These are phyloP conservation scores for Trichoderma breve DNA, from an alignment of 2,329 filamentous ascomycete species.

Conservation along the genomic window DNA sequence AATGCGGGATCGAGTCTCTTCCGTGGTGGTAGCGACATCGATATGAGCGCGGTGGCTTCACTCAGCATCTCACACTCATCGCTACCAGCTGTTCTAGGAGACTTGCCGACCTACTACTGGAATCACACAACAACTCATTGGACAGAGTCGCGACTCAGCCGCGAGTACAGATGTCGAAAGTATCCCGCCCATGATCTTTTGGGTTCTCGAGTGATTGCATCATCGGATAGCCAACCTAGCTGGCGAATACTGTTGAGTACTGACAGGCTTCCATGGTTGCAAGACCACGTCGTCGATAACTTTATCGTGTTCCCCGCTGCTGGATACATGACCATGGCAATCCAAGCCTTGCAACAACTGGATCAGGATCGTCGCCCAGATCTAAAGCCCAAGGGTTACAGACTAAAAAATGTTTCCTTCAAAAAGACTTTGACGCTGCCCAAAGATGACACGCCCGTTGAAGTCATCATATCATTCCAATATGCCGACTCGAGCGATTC, in stretches of 20 bases:
- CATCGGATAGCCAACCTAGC: not conserved
- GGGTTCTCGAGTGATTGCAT: not conserved
- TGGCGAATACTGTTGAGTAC: constrained; percentile 10
- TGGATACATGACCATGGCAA: constrained; percentile 49
- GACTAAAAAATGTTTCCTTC: constrained; percentile 2
- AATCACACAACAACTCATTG: constrained; percentile 26
- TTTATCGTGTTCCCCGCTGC: constrained; percentile 48
- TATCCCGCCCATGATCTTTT: not conserved
- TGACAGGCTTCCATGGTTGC: constrained; percentile 38
- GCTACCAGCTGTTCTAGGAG: constrained; percentile 18
- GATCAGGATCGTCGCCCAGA: constrained; percentile 3
- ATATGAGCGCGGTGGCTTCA: not conserved
- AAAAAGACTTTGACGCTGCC: not conserved
- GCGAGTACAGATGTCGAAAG: not conserved
- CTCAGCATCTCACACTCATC: not conserved
- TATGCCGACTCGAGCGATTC: not conserved
- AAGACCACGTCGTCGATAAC: constrained; percentile 33
- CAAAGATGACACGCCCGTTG: not conserved
- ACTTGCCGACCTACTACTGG: not conserved
- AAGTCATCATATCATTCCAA: not conserved
- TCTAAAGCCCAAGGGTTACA: not conserved
- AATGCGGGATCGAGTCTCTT: not conserved
- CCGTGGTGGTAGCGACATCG: not conserved
- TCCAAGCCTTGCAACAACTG: constrained; percentile 41
- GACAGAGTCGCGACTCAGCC: not conserved